Conservation (phyloP, 2,329 filamentous ascomycete species). For the Didymella glomerata region DNA sequence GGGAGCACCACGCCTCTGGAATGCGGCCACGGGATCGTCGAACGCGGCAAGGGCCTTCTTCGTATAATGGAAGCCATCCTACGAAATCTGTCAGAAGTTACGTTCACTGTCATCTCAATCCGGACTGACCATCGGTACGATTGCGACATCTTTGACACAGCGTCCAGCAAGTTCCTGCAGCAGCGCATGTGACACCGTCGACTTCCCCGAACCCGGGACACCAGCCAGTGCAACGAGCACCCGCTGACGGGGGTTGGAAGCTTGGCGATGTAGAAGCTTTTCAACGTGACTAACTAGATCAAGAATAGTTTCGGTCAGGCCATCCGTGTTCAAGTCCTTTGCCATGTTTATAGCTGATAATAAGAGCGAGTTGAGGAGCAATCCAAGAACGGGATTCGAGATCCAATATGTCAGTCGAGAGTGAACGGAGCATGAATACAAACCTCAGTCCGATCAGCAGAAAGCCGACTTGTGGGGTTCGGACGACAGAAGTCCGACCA, state of each 20-base stretch:
- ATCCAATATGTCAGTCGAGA: slow-evolving; percentile 2
- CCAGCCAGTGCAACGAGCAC: slow-evolving; percentile 39
- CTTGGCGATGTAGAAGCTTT: slow-evolving; percentile 32
- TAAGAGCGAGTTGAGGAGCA: not conserved
- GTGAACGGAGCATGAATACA: not conserved
- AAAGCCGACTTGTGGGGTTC: slow-evolving; percentile 24
- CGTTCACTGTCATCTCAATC: not conserved
- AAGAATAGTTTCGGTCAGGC: slow-evolving; percentile 24
- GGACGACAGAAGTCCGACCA: slow-evolving; percentile 33
- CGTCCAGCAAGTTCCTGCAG: slow-evolving; percentile 31
- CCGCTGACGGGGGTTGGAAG: slow-evolving; percentile 29
- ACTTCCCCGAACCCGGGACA: slow-evolving; percentile 41
- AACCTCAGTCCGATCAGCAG: not conserved
- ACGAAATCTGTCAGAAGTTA: slow-evolving; percentile 3
- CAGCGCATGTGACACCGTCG: slow-evolving; percentile 36
- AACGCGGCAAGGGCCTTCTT: slow-evolving; percentile 31
- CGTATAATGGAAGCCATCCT: slow-evolving; percentile 42
- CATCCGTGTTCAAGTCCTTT: slow-evolving; percentile 19
- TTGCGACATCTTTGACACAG: slow-evolving; percentile 29
- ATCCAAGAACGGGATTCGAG: not conserved
- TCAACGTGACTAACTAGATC: slow-evolving; percentile 33
- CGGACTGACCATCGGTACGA: slow-evolving; percentile 39
- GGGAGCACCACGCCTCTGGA: slow-evolving; percentile 36
- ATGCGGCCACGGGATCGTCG: slow-evolving; percentile 30
- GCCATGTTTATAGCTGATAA: slow-evolving; percentile 19